Evolutionary conservation across 1,139 yeast species (phyloP), one percentile per base, ranked within the genome.

Genomic region (Geotrichum cucujoidarum): DNA sequence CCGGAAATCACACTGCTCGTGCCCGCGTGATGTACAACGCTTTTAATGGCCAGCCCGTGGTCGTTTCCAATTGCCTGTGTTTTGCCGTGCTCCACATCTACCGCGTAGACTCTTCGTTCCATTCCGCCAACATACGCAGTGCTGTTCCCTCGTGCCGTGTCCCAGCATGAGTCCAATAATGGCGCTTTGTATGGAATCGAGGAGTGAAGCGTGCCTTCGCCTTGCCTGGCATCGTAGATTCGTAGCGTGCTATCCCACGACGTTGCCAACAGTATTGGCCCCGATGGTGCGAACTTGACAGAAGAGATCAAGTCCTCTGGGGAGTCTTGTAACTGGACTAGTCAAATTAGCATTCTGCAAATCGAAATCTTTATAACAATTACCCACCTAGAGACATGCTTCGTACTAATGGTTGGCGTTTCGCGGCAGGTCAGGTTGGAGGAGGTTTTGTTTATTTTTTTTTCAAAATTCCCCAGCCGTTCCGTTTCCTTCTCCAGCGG

Each of bases 1-100:
- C 83, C 81, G 1, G 81, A 71, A 1, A 76, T 64, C 4, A 77
- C 55, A 8, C 69, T 54, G 42, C 66, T 59, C 21, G 66, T 56
- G 6, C 47, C 46, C 18, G 45, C 54, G 47, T 68, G 57, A 48
- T 51, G 50, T 14, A 55, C 60, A 54, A 57, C 57, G 54, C 58
- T 56, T 53, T 56, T 71, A 20, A 71, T 62, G 1, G 72, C 67
- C 10, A 56, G 57, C 18, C 55, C 58, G 52, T 68, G 75, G 30
- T 59, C 61, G 24, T 53, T 54, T n/a, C 67, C 69, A 20, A 63
- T 51, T 10, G 54, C 48, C 30, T 51, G 51, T 32, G 49, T 49
- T 24, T 57, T 49, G 3, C 62, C 60, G 0, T 60, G 48, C 31
- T 56, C 58, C 22, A 60, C 48, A 40, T 63, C 65, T 11, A 59